These are phyloP conservation scores for Rubroboletus satanas DNA, from an alignment of 768 basidiomycete genomes.

Conservation along the genomic window DNA sequence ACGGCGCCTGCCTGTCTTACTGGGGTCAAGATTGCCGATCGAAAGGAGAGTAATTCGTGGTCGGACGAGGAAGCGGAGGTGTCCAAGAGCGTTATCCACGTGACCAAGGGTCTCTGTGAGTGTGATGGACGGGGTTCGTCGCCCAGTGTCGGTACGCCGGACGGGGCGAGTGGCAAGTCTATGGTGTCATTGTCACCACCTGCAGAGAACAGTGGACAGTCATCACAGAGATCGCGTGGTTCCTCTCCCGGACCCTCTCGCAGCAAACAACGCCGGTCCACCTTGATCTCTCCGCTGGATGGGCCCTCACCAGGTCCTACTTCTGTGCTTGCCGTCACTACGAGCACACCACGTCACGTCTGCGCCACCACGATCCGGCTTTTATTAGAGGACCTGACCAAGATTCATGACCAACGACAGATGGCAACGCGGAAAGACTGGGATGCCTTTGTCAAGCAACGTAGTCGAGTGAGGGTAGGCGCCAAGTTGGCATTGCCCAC, in stretches of 20 bases:
- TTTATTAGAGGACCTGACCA: constrained; percentile 73
- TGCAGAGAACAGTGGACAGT: constrained; percentile 22
- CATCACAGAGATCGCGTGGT: constrained; percentile 30
- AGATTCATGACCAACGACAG: constrained; percentile 81
- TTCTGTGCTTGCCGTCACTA: constrained; percentile 57
- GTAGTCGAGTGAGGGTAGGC: constrained; percentile 44
- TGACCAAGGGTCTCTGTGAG: constrained; percentile 40
- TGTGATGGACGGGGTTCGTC: constrained; percentile 34
- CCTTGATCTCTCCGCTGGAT: constrained; percentile 31
- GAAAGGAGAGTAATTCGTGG: constrained; percentile 76
- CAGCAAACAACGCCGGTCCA: constrained; percentile 42
- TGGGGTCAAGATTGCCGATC: constrained; percentile 83
- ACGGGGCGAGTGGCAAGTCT: constrained; percentile 8
- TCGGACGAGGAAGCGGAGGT: constrained; percentile 57
- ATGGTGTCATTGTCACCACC: constrained; percentile 11
- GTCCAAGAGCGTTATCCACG: constrained; percentile 30
- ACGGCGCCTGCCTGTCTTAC: constrained; percentile 83
- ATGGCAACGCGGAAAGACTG: constrained; percentile 68
- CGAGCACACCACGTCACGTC: constrained; percentile 66
- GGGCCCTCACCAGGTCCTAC: constrained; percentile 25
- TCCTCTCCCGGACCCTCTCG: constrained; percentile 50
- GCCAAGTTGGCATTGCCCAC: constrained; percentile 17
- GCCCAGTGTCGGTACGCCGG: constrained; percentile 4
- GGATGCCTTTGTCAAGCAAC: constrained; percentile 80
- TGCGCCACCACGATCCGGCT: constrained; percentile 70